phyloP scores from a whole-genome alignment of 2,329 filamentous ascomycete genomes.

The Botryotinia narcissicola region DNA sequence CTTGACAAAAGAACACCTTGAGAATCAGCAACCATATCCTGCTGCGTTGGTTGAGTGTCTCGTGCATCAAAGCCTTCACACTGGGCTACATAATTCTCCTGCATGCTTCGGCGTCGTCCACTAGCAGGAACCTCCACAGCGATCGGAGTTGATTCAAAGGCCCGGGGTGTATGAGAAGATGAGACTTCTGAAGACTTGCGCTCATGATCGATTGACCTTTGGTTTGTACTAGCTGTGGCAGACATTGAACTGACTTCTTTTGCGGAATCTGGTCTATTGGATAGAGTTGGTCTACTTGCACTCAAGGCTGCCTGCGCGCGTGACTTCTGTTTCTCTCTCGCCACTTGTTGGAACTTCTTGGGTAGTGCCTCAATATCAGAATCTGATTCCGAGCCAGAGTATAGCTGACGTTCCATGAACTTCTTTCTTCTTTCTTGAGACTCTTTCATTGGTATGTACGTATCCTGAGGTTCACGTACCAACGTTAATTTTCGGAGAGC shows the following conservation, averaged over 20 bases:
- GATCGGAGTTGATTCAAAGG: background rate
- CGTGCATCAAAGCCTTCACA: conserved; percentile 31
- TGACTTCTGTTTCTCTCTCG: background rate
- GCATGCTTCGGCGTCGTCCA: conserved; percentile 27
- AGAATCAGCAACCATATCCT: conserved; percentile 35
- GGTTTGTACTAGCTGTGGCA: background rate
- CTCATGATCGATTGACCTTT: background rate
- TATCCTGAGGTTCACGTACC: conserved; percentile 26
- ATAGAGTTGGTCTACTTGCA: background rate
- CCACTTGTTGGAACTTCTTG: background rate
- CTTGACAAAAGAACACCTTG: conserved; percentile 23
- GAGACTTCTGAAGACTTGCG: background rate
- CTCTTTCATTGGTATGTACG: conserved; percentile 35
- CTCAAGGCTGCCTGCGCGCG: background rate
- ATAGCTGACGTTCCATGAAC: background rate
- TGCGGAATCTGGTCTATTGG: background rate
- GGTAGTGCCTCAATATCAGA: conserved; percentile 30
- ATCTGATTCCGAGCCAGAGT: conserved; percentile 24
- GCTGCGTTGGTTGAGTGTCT: conserved; percentile 30
- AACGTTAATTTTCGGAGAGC: conserved; percentile 10
- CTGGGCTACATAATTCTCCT: conserved; percentile 35
- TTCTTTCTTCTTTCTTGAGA: conserved; percentile 33
- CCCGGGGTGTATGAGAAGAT: background rate
- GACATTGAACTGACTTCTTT: background rate
- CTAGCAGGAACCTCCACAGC: conserved; percentile 33